Base-by-base conservation (phyloP, 768 basidiomycete species). In the Naganishia friedmannii region DNA sequence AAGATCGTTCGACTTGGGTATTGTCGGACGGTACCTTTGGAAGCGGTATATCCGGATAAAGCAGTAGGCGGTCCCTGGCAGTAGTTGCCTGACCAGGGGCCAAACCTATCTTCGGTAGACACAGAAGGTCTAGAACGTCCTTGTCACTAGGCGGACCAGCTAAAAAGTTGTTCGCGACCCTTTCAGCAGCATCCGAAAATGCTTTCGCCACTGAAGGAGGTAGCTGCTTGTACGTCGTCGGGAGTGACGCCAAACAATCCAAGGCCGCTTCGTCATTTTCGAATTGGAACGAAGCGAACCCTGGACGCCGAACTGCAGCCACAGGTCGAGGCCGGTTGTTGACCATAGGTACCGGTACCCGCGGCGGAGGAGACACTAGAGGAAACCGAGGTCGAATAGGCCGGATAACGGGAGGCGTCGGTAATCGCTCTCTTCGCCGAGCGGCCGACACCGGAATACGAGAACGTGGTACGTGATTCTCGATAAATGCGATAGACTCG, bases 21-120 rank as follows among this genome's bases (percentile, higher is more conserved):
- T 48, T 19, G 29, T 17, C 23, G 23, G 45, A 34, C 2, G 7
- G 63, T 1, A 42, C 29, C n/a, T 17, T 21, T 2, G 48, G 65
- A 26, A 66, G 32, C 5, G 53, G 42, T 12, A 66, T n/a, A 2
- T 66, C 65, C 13, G 65, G 65, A 28, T 42, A 66, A 4, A 37
- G 8, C 2, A 6, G 7, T 1, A 66, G 39, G 7, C 65, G 65
- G 26, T 45, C 28, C 23, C 28, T 54, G 31, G 37, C 17, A 15
- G 32, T 17, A 15, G 65, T 32, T 34, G 17, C 21, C n/a, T 66
- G 56, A 8, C 68, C 68, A 32, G 68, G 68, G 10, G 58, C 56
- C 5, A 69, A 46, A 13, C 68, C 68, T 13, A 69, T 57, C 31
- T 69, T 69, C 19, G 68, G 68, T 10, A 69, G 46, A 32, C 56